Conservation (phyloP, 805 yeast species). For the Yamadazyma phyllophila region DNA sequence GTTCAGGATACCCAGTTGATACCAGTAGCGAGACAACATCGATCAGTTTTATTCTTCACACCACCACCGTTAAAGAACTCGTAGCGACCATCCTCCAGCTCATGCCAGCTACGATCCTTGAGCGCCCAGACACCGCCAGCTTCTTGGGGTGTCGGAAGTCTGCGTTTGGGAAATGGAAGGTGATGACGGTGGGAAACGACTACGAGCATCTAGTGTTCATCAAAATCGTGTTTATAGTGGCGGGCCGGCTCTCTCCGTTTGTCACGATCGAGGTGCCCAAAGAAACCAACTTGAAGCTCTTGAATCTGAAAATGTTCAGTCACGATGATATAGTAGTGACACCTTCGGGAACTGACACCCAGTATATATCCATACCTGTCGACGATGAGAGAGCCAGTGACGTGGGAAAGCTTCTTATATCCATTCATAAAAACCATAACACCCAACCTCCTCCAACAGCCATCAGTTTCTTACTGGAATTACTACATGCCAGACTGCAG, state of each 20-base stretch:
- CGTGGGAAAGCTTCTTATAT: neutral
- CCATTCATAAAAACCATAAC: neutral
- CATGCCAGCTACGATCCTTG: too few relatives aligned
- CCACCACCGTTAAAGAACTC: too few relatives aligned
- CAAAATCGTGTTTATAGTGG: neutral
- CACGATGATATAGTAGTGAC: neutral
- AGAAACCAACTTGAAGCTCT: neutral
- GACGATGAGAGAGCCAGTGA: neutral
- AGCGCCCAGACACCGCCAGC: neutral
- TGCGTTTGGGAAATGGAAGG: constrained; percentile 2
- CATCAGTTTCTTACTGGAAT: too few relatives aligned
- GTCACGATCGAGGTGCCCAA: neutral
- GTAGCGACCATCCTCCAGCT: too few relatives aligned
- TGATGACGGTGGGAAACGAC: neutral
- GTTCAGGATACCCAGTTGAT: too few relatives aligned
- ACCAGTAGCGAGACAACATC: too few relatives aligned
- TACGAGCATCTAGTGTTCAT: neutral
- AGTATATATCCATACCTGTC: neutral
- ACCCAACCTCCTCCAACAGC: too few relatives aligned
- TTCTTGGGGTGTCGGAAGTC: neutral
- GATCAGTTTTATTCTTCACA: too few relatives aligned
- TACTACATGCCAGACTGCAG: too few relatives aligned
- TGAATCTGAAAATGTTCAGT: neutral
- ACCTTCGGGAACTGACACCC: neutral
- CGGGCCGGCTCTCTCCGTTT: neutral